Percentiles rank a stretch among this genome's conserved stretches.
phyloP scores from a whole-genome alignment of 2,329 filamentous ascomycete species.

The Monilinia laxa region DNA sequence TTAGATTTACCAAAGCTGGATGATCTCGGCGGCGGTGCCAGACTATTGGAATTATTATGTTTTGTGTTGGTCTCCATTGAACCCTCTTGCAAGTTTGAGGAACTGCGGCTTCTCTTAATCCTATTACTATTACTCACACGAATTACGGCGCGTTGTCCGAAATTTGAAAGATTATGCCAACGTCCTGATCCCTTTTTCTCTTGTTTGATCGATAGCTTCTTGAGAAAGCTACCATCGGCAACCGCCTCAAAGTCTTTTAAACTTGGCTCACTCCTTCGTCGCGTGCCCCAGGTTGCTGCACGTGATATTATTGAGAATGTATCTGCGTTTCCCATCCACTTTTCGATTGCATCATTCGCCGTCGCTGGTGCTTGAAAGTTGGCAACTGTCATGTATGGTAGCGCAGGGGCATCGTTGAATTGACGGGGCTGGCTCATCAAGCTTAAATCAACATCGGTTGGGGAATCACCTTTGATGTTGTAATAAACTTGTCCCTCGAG shows the following conservation, averaged over 20 bases:
- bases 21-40: constrained; percentile 53
- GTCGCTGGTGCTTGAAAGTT: constrained; percentile 46
- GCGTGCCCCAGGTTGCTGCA: constrained; percentile 69
- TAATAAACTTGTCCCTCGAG: constrained; percentile 39
- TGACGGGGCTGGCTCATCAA: constrained; percentile 37
- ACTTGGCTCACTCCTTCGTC: constrained; percentile 63
- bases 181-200: constrained; percentile 41
- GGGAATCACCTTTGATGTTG: constrained; percentile 29
- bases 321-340: constrained; percentile 46
- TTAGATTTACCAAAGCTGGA: constrained; percentile 45
- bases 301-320: constrained; percentile 58
- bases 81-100: constrained; percentile 31
- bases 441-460: constrained; percentile 33
- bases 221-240: constrained; percentile 60
- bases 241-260: constrained; percentile 57
- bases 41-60: constrained; percentile 41
- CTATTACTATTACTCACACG: constrained; percentile 39
- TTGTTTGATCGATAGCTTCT: constrained; percentile 57
- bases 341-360: constrained; percentile 50
- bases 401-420: constrained; percentile 43
- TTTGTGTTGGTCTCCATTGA: constrained; percentile 38
- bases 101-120: constrained; percentile 36
- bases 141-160: constrained; percentile 28
- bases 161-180: constrained; percentile 5
- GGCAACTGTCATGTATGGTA: constrained; percentile 40